Base-by-base conservation (phyloP, 768 basidiomycete genomes). In the Candolleomyces efflorescens region DNA sequence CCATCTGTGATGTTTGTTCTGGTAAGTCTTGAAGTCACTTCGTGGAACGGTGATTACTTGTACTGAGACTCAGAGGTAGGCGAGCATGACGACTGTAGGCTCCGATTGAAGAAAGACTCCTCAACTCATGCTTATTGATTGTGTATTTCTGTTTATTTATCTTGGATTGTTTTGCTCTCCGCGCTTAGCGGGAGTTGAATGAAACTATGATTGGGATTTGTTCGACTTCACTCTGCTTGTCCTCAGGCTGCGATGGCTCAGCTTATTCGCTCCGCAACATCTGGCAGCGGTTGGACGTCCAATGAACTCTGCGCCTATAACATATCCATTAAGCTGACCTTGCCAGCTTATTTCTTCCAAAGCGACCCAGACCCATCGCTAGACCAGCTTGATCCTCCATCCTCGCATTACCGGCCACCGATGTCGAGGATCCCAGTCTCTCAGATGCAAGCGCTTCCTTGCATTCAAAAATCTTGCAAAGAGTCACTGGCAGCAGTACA, bases 211-310 rank as follows among this genome's bases (percentile, higher is more conserved):
- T n/a, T n/a, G n/a, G n/a, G n/a, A n/a, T n/a, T n/a, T n/a, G n/a
- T n/a, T n/a, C n/a, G n/a, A n/a, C n/a, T n/a, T n/a, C n/a, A n/a
- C n/a, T n/a, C n/a, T n/a, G n/a, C n/a, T n/a, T n/a, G n/a, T n/a
- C n/a, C n/a, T n/a, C n/a, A n/a, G n/a, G n/a, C 45, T 39, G 27
- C 24, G 37, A 68, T 68, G 64, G 67, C 69, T 18, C 65, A 67
- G 57, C 62, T 68, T 51, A 65, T 66, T 62, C 66, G 66, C 56
- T 63, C 64, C 26, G 61, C 69, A 38, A 71, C 70, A 59, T 68
- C 66, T 7, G 60, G 62, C 37, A 68, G 41, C 58, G 62, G 68
- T 54, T 74, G 71, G 68, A 70, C 66, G 48, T 5, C 53, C 27
- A 61, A 59, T 48, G 69, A 72, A 36, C 64, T 64, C 11, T 44